phyloP scores from a whole-genome alignment of 306 rosid genomes.

The Acacia melanoxylon region DNA sequence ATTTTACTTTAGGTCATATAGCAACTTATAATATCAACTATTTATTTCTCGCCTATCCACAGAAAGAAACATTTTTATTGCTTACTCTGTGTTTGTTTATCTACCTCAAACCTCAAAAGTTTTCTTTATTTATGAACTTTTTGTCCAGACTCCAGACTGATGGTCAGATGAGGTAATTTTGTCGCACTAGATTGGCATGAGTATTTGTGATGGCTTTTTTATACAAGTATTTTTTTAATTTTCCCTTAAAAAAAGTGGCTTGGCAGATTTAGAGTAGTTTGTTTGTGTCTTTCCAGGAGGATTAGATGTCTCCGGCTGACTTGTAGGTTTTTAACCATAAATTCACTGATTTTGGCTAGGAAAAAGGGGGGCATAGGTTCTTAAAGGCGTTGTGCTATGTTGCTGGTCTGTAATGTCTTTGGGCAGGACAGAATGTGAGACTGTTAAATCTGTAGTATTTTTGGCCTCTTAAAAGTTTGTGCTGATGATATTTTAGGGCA shows the following conservation, averaged over 20 bases:
- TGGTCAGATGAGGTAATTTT: neutral
- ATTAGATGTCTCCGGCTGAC: neutral
- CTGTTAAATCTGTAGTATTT: neutral
- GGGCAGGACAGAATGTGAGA: neutral
- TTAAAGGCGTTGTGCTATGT: neutral
- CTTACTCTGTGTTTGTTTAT: neutral
- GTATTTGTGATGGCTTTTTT: neutral
- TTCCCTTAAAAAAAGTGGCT: neutral
- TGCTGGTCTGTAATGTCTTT: neutral
- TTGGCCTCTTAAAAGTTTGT: neutral
- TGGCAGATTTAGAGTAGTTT: neutral
- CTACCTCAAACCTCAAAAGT: neutral
- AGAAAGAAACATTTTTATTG: neutral
- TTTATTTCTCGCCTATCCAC: constrained; percentile 1
- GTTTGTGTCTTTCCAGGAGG: neutral
- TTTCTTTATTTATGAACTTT: neutral
- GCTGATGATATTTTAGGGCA: neutral
- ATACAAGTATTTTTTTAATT: neutral
- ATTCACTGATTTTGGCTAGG: neutral
- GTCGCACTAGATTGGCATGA: neutral
- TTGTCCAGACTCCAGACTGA: neutral
- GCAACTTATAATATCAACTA: neutral
- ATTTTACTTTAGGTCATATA: neutral
- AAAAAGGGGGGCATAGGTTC: neutral
- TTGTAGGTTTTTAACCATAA: neutral